These are phyloP conservation scores for Thelephora aurantiotincta DNA, from an alignment of 768 basidiomycete species.

Conservation along the genomic window DNA sequence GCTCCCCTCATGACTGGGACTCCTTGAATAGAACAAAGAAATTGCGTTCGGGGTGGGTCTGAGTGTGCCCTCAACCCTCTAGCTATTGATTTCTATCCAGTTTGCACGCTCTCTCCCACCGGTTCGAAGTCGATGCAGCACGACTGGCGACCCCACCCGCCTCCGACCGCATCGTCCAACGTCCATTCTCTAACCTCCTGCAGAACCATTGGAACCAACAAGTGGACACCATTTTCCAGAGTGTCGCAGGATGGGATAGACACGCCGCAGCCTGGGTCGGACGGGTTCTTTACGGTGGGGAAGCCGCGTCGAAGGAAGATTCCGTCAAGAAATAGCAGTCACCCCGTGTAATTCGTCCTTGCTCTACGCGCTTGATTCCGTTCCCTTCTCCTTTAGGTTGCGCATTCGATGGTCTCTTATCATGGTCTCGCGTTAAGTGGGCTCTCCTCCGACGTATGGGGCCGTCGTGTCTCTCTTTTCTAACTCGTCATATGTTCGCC, in stretches of 20 bases:
- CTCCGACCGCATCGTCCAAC: not conserved
- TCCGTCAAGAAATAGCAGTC: not conserved
- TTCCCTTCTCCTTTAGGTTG: too few relatives aligned
- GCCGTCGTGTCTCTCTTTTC: too few relatives aligned
- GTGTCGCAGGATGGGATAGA: not conserved
- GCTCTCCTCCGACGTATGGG: too few relatives aligned
- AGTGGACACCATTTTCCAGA: not conserved
- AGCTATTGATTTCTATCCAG: not conserved
- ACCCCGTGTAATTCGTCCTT: too few relatives aligned
- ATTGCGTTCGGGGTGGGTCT: not conserved
- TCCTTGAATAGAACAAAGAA: not conserved
- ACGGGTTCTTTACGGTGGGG: not conserved
- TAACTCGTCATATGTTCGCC: too few relatives aligned
- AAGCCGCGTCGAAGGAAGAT: not conserved
- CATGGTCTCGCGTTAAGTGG: too few relatives aligned
- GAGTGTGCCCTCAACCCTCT: not conserved
- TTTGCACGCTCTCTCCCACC: not conserved
- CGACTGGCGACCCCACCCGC: not conserved
- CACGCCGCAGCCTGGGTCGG: not conserved
- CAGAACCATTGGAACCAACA: not conserved
- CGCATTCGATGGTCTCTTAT: too few relatives aligned
- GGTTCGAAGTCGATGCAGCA: not conserved
- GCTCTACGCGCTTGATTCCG: too few relatives aligned
- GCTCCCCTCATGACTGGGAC: not conserved
- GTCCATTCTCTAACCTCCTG: not conserved